phyloP scores from a whole-genome alignment of 2,329 filamentous ascomycete genomes.

The Teratosphaeria pseudoeucalypti region DNA sequence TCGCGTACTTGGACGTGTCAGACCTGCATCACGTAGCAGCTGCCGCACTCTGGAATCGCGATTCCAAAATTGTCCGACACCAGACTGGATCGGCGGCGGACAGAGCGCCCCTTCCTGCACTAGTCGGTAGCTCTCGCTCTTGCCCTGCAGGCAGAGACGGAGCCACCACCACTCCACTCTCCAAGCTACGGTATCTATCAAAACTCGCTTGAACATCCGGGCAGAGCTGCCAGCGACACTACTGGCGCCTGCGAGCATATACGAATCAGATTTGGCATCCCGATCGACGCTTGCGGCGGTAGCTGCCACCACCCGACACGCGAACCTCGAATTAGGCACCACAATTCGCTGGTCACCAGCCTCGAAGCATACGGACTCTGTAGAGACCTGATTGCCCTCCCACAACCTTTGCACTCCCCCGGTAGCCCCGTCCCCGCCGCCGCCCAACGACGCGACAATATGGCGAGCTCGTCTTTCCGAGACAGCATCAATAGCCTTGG shows the following conservation, averaged over 20 bases:
- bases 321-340: conserved; percentile 18
- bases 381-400: neutral
- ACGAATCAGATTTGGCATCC: neutral
- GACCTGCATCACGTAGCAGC: neutral
- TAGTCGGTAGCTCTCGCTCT: neutral
- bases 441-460: conserved; percentile 27
- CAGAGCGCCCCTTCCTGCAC: neutral
- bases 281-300: conserved; percentile 13
- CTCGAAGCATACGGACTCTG: neutral
- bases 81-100: neutral
- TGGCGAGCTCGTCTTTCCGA: conserved; percentile 83
- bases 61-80: neutral
- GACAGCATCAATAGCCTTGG: conserved; percentile 92
- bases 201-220: neutral
- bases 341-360: conserved; percentile 12
- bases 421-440: neutral
- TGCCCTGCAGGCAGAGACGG: neutral
- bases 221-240: neutral
- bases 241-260: neutral
- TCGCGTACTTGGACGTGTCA: neutral
- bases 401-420: neutral
- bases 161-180: neutral
- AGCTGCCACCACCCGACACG: conserved; percentile 9
- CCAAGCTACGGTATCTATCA: neutral
- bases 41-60: neutral